phyloP scores from a whole-genome alignment of 2,329 filamentous ascomycete species.

The Aspergillus quadrilineatus region DNA sequence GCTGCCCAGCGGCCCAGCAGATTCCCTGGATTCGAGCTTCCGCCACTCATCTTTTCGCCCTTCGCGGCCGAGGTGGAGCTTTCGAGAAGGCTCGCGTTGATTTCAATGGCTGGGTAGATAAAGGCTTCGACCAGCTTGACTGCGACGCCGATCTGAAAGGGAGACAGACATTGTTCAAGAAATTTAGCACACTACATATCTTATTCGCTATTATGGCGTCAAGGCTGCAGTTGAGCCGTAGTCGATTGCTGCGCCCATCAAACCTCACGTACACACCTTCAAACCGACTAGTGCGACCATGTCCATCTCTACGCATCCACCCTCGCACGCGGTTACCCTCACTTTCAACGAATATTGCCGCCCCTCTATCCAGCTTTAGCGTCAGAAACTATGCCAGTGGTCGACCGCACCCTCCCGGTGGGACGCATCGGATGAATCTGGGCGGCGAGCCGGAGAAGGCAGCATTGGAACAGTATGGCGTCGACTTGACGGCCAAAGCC shows the following conservation, averaged over 20 bases:
- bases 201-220: constrained; percentile 30
- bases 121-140: constrained; percentile 9
- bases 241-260: constrained; percentile 30
- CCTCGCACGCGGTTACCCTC: constrained; percentile 21
- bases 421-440: constrained; percentile 91
- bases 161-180: not conserved
- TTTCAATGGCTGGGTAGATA: constrained; percentile 14
- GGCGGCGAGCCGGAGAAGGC: constrained; percentile 74
- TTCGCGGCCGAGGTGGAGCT: constrained; percentile 29
- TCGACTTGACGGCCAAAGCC: constrained; percentile 83
- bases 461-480: constrained; percentile 84
- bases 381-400: constrained; percentile 56
- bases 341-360: constrained; percentile 9
- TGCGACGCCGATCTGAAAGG: not conserved
- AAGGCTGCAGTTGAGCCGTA: constrained; percentile 33
- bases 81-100: constrained; percentile 32
- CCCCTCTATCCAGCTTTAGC: constrained; percentile 12
- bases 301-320: constrained; percentile 20
- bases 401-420: constrained; percentile 80
- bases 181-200: not conserved
- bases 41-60: constrained; percentile 28
- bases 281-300: constrained; percentile 21
- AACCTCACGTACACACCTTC: constrained; percentile 17
- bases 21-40: constrained; percentile 25
- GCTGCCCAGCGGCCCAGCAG: constrained; percentile 19